phyloP scores from a whole-genome alignment of 2,329 filamentous ascomycete genomes.

The Fusarium sp. region DNA sequence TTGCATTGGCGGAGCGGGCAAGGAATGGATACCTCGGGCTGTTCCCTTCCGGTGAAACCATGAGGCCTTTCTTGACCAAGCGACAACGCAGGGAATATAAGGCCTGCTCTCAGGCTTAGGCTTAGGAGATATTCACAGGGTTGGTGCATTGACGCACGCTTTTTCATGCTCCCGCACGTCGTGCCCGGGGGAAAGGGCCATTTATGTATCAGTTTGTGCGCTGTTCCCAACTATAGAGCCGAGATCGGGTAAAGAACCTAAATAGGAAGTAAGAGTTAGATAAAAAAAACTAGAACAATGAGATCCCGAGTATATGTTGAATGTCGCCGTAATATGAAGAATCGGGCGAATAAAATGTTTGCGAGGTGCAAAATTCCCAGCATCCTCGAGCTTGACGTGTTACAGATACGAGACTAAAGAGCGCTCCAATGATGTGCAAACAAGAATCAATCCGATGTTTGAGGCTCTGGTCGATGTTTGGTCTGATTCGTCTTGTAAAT shows the following conservation, averaged over 20 bases:
- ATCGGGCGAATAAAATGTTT: constrained; percentile 12
- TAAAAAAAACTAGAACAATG: neutral
- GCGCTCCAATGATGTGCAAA: neutral
- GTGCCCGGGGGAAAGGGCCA: constrained; percentile 24
- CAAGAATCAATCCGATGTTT: constrained; percentile 4
- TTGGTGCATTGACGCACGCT: constrained; percentile 5
- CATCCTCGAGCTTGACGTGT: neutral
- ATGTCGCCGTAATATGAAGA: constrained; percentile 11
- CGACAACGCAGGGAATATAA: neutral
- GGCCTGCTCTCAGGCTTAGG: neutral
- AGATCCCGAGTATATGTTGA: constrained; percentile 22
- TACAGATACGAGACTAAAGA: constrained; percentile 8
- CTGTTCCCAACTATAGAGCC: constrained; percentile 23
- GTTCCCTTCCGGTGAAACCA: neutral
- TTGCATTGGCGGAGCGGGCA: neutral
- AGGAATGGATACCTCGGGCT: constrained; percentile 3
- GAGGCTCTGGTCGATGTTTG: constrained; percentile 5
- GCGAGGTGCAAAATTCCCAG: neutral
- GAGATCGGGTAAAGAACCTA: constrained; percentile 7
- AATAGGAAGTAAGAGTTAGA: constrained; percentile 19
- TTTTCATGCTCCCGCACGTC: constrained; percentile 27
- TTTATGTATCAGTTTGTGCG: constrained; percentile 31
- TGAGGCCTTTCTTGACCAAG: neutral
- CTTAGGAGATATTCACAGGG: neutral
- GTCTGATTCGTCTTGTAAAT: neutral